Percentiles rank a stretch among this genome's conserved stretches.
Evolutionary conservation across 768 basidiomycete genomes (phyloP).

Genomic region (Suillus discolor): DNA sequence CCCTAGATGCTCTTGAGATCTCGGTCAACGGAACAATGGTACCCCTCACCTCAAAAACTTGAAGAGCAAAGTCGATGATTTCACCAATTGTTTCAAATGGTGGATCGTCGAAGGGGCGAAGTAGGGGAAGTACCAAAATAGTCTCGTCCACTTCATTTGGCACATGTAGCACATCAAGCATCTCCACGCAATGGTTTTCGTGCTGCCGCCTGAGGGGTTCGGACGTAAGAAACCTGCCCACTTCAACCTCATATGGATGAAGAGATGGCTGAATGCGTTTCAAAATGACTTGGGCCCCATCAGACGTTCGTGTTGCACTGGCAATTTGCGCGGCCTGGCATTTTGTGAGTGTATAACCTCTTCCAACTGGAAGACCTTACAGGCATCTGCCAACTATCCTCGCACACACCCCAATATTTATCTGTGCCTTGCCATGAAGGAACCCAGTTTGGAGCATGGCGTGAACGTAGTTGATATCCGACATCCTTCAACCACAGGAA

Average conservation of each 20-base stretch:
- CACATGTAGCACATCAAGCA: constrained; percentile 17
- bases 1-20: not conserved
- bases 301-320: constrained; percentile 28
- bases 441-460: constrained; percentile 37
- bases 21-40: not conserved
- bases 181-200: constrained; percentile 25
- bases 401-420: not conserved
- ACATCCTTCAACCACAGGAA: constrained; percentile 30
- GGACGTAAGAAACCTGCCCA: constrained; percentile 17
- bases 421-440: constrained; percentile 32
- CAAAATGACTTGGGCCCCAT: constrained; percentile 30
- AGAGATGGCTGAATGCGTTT: constrained; percentile 21
- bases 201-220: constrained; percentile 8
- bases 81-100: constrained; percentile 29
- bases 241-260: constrained; percentile 20
- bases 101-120: constrained; percentile 26
- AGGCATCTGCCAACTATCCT: not conserved
- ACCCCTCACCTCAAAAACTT: constrained; percentile 25
- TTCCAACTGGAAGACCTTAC: constrained; percentile 25
- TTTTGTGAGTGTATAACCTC: constrained; percentile 14
- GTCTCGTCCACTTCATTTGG: constrained; percentile 14
- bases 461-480: constrained; percentile 32
- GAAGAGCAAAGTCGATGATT: constrained; percentile 29
- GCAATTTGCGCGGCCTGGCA: constrained; percentile 15
- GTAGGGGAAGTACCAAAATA: constrained; percentile 30